These are phyloP conservation scores for Xerocomellus amylosporus DNA, from an alignment of 768 basidiomycete species.

Conservation along the genomic window DNA sequence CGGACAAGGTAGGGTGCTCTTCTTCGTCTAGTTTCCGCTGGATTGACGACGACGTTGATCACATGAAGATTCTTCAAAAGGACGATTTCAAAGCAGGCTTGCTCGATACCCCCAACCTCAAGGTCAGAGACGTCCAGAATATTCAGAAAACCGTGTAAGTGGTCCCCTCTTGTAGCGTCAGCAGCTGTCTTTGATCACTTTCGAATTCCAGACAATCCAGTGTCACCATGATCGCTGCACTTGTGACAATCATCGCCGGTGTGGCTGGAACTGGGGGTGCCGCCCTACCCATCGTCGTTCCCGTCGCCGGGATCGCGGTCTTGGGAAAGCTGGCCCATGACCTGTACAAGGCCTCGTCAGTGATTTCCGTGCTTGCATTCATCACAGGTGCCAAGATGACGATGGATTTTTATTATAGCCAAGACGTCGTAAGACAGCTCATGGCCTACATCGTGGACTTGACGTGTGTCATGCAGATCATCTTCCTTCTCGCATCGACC, in stretches of 20 bases:
- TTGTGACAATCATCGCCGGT: constrained; percentile 2
- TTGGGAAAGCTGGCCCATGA: background rate
- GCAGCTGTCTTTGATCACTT: background rate
- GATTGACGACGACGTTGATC: background rate
- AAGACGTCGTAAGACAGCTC: background rate
- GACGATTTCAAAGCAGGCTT: background rate
- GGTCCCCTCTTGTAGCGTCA: background rate
- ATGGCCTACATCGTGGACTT: background rate
- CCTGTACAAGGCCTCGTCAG: constrained; percentile 3
- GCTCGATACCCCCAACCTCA: background rate
- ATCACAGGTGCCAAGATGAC: too few species aligned
- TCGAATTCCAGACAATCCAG: background rate
- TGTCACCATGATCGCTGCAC: background rate
- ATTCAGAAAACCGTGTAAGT: background rate
- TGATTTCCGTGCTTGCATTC: background rate
- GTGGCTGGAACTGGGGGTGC: background rate
- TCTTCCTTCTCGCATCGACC: background rate
- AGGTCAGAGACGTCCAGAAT: background rate
- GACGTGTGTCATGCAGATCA: background rate
- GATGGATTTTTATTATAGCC: background rate
- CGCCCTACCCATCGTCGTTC: constrained; percentile 3
- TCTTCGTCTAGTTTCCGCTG: background rate
- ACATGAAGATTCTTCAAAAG: background rate
- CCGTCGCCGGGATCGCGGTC: background rate
- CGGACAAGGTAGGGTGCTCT: background rate